phyloP scores from a whole-genome alignment of 2,329 filamentous ascomycete species.

The Hypoxylon sp. region DNA sequence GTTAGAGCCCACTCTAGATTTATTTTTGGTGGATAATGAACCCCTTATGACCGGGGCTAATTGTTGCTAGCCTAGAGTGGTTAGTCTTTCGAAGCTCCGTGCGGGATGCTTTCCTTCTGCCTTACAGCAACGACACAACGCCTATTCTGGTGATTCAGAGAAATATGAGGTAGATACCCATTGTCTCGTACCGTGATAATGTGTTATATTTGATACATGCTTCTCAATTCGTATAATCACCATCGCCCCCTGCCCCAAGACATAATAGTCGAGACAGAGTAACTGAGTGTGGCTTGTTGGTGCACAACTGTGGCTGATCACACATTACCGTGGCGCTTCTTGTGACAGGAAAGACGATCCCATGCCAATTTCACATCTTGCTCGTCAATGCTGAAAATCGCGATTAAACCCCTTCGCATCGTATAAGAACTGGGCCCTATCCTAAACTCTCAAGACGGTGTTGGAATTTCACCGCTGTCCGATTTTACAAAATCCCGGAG shows the following conservation, averaged over 20 bases:
- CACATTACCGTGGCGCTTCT: constrained; percentile 16
- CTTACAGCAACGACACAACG: background rate
- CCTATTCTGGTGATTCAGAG: background rate
- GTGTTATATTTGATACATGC: background rate
- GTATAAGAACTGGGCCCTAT: background rate
- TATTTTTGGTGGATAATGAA: too few species aligned
- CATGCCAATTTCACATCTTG: constrained; percentile 17
- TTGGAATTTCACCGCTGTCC: background rate
- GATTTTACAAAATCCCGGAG: background rate
- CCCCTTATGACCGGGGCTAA: too few species aligned
- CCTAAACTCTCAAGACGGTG: constrained; percentile 3
- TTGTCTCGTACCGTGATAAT: background rate
- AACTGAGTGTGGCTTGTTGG: constrained; percentile 31
- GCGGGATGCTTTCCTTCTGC: background rate
- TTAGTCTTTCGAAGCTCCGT: background rate
- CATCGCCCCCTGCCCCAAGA: too few species aligned
- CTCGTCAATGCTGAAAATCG: constrained; percentile 1
- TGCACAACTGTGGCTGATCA: constrained; percentile 34
- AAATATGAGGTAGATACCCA: background rate
- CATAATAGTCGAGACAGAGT: background rate
- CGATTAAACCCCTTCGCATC: background rate
- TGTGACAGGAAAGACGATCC: constrained; percentile 22
- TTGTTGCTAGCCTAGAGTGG: background rate
- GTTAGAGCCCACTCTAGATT: too few species aligned
- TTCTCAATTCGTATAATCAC: too few species aligned